Percentiles rank a stretch among this genome's conserved stretches.
Evolutionary conservation across 331 rosid species (phyloP).

Genomic region (Malus hybrid): DNA sequence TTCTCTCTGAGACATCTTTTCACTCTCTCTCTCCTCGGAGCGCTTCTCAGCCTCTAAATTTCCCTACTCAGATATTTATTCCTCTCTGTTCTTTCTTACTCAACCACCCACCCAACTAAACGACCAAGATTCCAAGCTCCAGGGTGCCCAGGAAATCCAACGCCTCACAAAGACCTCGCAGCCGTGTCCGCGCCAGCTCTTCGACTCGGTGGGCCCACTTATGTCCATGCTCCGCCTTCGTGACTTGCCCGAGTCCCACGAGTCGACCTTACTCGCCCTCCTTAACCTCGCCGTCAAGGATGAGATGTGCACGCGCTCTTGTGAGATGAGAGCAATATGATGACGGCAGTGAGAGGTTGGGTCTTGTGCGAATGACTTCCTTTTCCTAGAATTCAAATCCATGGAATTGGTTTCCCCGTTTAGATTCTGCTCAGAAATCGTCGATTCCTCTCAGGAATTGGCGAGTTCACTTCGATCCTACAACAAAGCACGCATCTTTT

Average conservation of each 20-base stretch:
- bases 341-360: too few relatives aligned
- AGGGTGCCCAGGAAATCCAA: slow-evolving; percentile 68
- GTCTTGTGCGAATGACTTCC: slow-evolving; percentile 75
- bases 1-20: too few relatives aligned
- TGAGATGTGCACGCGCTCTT: slow-evolving; percentile 32
- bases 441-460: slow-evolving; percentile 65
- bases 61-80: not conserved
- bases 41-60: not conserved
- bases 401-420: slow-evolving; percentile 27
- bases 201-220: slow-evolving; percentile 50
- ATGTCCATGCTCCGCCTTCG: slow-evolving; percentile 58
- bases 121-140: slow-evolving; percentile 34
- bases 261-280: slow-evolving; percentile 74
- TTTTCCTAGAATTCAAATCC: slow-evolving; percentile 56
- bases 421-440: slow-evolving; percentile 49
- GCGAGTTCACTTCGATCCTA: slow-evolving; percentile 18
- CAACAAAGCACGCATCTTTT: slow-evolving; percentile 23
- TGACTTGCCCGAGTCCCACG: slow-evolving; percentile 48
- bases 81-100: not conserved
- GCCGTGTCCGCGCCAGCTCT: slow-evolving; percentile 71
- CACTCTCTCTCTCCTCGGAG: not conserved
- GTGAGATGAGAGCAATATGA: too few relatives aligned
- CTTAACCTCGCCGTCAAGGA: slow-evolving; percentile 92
- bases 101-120: not conserved
- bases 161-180: slow-evolving; percentile 78